Evolutionary conservation across 192 early-diverging fungal genomes (phyloP), one percentile per base, ranked within the genome.

Genomic region (Coemansia sp.): DNA sequence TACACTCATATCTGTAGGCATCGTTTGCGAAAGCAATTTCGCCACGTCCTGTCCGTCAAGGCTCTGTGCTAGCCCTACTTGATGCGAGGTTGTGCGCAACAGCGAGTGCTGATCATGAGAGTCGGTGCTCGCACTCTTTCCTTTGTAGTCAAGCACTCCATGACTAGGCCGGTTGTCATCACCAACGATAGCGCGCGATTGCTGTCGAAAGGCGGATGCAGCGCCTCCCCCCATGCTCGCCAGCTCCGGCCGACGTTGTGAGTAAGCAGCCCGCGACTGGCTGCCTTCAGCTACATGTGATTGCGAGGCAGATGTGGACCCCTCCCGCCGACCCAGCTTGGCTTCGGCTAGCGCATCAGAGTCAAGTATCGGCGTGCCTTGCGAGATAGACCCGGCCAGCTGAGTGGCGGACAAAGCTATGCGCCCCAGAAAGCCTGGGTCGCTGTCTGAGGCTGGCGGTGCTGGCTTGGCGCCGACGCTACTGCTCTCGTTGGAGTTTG

Each of bases 71-170:
- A 92, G 90, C 70, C 86, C 93, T 64, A 88, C 89, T 58, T 93
- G 96, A 77, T 99, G 90, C 82, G 96, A 99, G 23, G 35, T 23
- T 78, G 92, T 90, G 14, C 85, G 89, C 41, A 77, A 65, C 31
- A 65, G 25, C 1, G 26, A 6, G 23, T 31, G 25, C 34, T n/a
- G 11, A n/a, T 36, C 34, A 34, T 21, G n/a, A 36, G 21, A 20
- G 3, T 37, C 56, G 16, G 56, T 11, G 10, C 10, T 23, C 21
- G 14, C n/a, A 11, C 34, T 34, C 20, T 58, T 58, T 16, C 56
- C 56, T 11, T 58, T 58, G 56, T 37, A n/a, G 35, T 37, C 35
- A 37, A 58, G 13, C 8, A 16, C n/a, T 11, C 20, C 34, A 21
- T 16, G 33, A 16, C 56, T 58, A 18, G 10, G 33, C 16, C 7